Percentiles rank a stretch among this genome's conserved stretches.
These are phyloP conservation scores for Physcomitrium patens DNA, from an alignment of 225 moss, liverwort and hornwort genomes.

Conservation along the genomic window DNA sequence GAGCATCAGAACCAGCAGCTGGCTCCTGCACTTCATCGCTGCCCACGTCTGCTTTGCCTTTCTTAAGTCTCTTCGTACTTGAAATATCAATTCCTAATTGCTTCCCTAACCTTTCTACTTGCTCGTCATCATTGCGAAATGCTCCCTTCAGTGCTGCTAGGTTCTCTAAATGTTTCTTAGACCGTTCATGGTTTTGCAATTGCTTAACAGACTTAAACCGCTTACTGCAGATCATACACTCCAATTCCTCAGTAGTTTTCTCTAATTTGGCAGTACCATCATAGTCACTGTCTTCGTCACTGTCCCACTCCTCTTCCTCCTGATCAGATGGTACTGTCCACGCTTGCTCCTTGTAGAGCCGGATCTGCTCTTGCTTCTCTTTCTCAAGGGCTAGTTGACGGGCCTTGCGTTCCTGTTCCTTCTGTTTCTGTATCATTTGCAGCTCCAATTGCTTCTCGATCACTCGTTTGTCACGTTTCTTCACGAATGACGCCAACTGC, in stretches of 20 bases:
- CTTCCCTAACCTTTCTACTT: conserved; percentile 54
- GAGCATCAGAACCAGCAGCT: conserved; percentile 11
- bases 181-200: conserved; percentile 91
- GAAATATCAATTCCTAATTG: conserved; percentile 55
- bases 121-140: conserved; percentile 79
- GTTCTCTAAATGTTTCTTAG: conserved; percentile 88
- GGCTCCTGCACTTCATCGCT: conserved; percentile 11
- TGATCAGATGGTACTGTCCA: conserved; percentile 67
- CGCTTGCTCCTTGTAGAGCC: conserved; percentile 79
- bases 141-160: conserved; percentile 78
- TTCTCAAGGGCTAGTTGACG: conserved; percentile 66
- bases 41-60: conserved; percentile 21
- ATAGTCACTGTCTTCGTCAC: conserved; percentile 57
- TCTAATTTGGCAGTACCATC: conserved; percentile 42
- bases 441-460: conserved; percentile 79
- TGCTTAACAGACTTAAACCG: conserved; percentile 92
- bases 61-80: conserved; percentile 35
- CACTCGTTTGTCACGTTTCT: conserved; percentile 96
- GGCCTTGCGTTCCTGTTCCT: conserved; percentile 67
- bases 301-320: conserved; percentile 46
- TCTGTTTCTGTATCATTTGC: conserved; percentile 77
- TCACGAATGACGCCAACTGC: conserved; percentile 80
- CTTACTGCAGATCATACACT: conserved; percentile 89
- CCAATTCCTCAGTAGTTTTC: conserved; percentile 62
- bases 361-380: conserved; percentile 81